Base-by-base conservation (phyloP, 305 asterid genomes). In the Fraxinus sp. region DNA sequence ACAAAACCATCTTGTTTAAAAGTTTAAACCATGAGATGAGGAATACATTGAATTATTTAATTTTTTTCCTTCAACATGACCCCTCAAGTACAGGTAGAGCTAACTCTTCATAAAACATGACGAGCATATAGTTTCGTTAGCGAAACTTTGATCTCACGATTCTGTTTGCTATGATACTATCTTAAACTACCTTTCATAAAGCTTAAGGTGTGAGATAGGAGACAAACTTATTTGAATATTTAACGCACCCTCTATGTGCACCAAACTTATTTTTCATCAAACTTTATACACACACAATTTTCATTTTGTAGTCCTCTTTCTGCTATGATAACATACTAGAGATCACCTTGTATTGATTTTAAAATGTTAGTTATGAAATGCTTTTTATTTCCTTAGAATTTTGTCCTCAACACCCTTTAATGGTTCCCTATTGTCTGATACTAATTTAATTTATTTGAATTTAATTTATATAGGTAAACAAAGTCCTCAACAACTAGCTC, bases 391-490 rank as follows among this genome's bases (percentile, higher is more conserved):
- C 70, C 30, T 59, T 59, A 2, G 24, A 59, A 18, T 20, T 59
- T 20, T 59, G 13, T 59, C 30, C 24, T 59, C 68, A 18, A 59
- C 30, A 20, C 13, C 28, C 70, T 59, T 20, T 59, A 59, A 59
- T 7, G 14, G 20, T 59, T 18, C 13, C 28, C 0, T 59, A 20
- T 57, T 20, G 11, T 57, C 8, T 57, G 7, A 59, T 59, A 20
- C n/a, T 24, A 11, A 64, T 10, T 64, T 64, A 24, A 64, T 24
- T 64, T 26, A 64, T 26, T 24, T 44, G 36, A 14, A 75, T 26
- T 32, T 16, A 32, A 46, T 64, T 80, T 30, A 59, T 66, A 62
- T 79, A 86, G 89, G 88, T 28, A 85, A 85, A 41, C 78, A 71
- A 66, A 73, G 82, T 20, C 64, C 84, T 18, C 46, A 81, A 30